phyloP scores from a whole-genome alignment of 2,329 filamentous ascomycete genomes.

The Thermoascus crustaceus region DNA sequence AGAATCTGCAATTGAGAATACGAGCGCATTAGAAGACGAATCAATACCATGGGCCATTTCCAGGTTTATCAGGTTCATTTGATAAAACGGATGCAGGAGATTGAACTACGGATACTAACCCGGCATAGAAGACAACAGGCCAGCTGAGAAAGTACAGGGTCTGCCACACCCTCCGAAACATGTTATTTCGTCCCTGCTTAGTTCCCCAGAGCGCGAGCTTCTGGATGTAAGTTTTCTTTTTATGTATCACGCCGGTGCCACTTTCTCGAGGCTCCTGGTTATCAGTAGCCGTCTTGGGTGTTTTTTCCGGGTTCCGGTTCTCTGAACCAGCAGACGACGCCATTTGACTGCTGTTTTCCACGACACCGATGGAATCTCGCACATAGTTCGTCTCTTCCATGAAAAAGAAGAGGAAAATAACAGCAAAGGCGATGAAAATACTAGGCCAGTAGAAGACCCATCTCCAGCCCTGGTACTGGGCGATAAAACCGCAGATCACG shows the following conservation, averaged over 20 bases:
- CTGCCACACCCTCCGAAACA: slow-evolving; percentile 25
- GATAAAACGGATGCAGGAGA: background rate
- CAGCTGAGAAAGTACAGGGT: slow-evolving; percentile 28
- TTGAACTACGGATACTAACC: slow-evolving; percentile 12
- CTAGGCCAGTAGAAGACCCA: slow-evolving; percentile 46
- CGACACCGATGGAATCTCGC: slow-evolving; percentile 11
- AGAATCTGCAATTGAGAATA: slow-evolving; percentile 26
- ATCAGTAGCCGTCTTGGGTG: background rate
- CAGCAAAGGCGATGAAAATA: slow-evolving; percentile 40
- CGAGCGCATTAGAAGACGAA: no score
- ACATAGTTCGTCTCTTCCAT: slow-evolving; percentile 50
- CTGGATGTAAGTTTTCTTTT: slow-evolving; percentile 25
- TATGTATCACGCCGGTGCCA: slow-evolving; percentile 12
- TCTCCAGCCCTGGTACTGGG: slow-evolving; percentile 38
- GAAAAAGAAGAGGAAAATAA: slow-evolving; percentile 45
- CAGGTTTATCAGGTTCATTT: no score
- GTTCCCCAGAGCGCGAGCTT: slow-evolving; percentile 25
- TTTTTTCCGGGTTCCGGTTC: background rate
- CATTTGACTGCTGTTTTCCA: background rate
- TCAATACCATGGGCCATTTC: background rate
- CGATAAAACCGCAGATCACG: slow-evolving; percentile 41
- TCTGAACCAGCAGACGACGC: background rate
- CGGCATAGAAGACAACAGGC: slow-evolving; percentile 34
- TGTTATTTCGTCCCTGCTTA: slow-evolving; percentile 22
- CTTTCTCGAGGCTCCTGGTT: background rate